Conservation (phyloP, 75 land plant species). For the Selaginella tamariscina region DNA sequence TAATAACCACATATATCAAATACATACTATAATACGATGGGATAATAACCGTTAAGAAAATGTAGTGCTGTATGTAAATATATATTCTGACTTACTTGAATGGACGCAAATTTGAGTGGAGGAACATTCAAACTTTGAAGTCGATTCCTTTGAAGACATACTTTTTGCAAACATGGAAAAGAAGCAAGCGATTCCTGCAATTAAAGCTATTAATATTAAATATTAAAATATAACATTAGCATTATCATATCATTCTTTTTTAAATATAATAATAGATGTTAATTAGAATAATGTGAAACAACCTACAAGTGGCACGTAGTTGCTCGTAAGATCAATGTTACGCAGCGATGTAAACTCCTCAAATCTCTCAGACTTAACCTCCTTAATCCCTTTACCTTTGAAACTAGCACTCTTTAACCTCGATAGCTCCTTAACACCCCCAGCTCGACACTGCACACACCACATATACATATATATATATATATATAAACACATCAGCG, state of each 20-base stretch:
- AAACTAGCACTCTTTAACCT: conserved; percentile 9
- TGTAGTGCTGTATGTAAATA: too few relatives aligned
- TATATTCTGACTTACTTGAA: too few relatives aligned
- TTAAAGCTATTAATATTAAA: neutral
- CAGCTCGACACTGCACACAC: conserved; percentile 15
- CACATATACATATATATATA: neutral
- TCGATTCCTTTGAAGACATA: conserved; percentile 17
- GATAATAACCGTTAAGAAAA: neutral
- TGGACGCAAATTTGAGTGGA: neutral
- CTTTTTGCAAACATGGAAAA: conserved; percentile 10
- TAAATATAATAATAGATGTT: too few relatives aligned
- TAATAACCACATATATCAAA: neutral
- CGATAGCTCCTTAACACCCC: conserved; percentile 12
- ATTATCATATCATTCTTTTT: neutral
- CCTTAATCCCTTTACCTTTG: neutral
- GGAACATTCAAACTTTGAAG: neutral
- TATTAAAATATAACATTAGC: too few relatives aligned
- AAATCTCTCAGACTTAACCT: neutral
- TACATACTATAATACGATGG: conserved; percentile 12
- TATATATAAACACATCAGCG: too few relatives aligned
- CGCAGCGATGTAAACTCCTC: conserved; percentile 13
- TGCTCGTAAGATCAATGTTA: conserved; percentile 17
- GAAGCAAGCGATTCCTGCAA: conserved; percentile 13
- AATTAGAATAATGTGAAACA: neutral
- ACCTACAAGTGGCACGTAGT: conserved; percentile 17